Evolutionary conservation across 306 rosid species (phyloP).

Genomic region (Geum urbanum): DNA sequence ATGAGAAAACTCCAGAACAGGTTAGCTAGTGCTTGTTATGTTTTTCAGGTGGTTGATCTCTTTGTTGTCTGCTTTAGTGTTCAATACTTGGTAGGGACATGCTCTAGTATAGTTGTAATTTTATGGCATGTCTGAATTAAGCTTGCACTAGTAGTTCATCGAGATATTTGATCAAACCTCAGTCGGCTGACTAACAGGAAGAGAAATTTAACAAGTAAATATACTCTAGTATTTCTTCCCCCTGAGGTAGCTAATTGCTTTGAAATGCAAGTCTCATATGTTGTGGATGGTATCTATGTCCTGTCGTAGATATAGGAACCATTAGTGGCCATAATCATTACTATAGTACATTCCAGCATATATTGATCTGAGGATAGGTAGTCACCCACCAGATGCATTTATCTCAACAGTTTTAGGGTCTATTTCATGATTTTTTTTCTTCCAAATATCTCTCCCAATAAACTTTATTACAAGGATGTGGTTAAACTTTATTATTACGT

Average conservation of each 20-base stretch:
- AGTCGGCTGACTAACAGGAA: neutral
- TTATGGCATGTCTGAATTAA: neutral
- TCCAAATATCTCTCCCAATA: neutral
- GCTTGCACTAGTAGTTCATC: neutral
- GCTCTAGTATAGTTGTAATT: neutral
- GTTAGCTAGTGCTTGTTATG: slow-evolving; percentile 29
- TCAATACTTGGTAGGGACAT: neutral
- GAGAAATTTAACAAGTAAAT: neutral
- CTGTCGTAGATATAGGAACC: neutral
- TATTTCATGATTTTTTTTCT: neutral
- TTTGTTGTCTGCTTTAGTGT: neutral
- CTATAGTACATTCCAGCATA: neutral
- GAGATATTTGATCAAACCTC: neutral
- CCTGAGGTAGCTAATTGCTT: neutral
- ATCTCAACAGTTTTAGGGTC: neutral
- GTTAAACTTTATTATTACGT: neutral
- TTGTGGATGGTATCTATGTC: neutral
- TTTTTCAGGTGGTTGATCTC: neutral
- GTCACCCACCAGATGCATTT: neutral
- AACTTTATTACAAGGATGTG: neutral
- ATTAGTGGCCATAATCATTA: neutral
- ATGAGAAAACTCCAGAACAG: slow-evolving; percentile 99
- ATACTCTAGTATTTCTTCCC: neutral
- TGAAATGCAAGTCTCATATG: neutral
- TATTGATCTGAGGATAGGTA: neutral